phyloP scores from a whole-genome alignment of 352 stramenopile species.

The Phytophthora idaei region DNA sequence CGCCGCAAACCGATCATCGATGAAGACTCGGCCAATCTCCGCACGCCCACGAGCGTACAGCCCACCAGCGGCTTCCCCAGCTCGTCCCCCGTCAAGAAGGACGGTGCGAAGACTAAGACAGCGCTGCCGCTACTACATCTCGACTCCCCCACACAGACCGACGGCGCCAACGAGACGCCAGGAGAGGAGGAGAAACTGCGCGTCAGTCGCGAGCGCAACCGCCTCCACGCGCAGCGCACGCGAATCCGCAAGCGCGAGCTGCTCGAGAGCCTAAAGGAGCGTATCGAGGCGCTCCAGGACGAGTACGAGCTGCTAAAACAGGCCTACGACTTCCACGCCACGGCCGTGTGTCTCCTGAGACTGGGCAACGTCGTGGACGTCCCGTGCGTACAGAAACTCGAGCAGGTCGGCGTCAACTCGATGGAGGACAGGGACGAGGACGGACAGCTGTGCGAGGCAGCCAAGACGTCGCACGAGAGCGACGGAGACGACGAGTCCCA shows the following conservation, averaged over 20 bases:
- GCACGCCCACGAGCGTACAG: constrained; percentile 66
- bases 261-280: constrained; percentile 76
- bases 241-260: constrained; percentile 79
- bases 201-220: constrained; percentile 77
- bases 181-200: constrained; percentile 71
- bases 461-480: constrained; percentile 39
- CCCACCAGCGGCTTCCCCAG: constrained; percentile 44
- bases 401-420: constrained; percentile 51
- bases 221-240: constrained; percentile 75
- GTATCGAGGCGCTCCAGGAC: constrained; percentile 61
- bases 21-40: constrained; percentile 35
- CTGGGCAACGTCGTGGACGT: constrained; percentile 49
- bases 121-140: constrained; percentile 48
- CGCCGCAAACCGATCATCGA: constrained; percentile 19
- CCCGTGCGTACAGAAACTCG: constrained; percentile 54
- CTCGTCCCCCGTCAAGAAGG: constrained; percentile 74
- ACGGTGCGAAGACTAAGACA: constrained; percentile 32
- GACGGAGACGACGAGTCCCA: constrained; percentile 40
- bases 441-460: constrained; percentile 29
- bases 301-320: constrained; percentile 74
- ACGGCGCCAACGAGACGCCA: constrained; percentile 16
- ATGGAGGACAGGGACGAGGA: constrained; percentile 48
- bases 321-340: constrained; percentile 78
- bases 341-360: constrained; percentile 63
- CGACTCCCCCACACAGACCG: constrained; percentile 44